Base-by-base conservation (phyloP, 2,329 filamentous ascomycete genomes). In the Colletotrichum salicis region DNA sequence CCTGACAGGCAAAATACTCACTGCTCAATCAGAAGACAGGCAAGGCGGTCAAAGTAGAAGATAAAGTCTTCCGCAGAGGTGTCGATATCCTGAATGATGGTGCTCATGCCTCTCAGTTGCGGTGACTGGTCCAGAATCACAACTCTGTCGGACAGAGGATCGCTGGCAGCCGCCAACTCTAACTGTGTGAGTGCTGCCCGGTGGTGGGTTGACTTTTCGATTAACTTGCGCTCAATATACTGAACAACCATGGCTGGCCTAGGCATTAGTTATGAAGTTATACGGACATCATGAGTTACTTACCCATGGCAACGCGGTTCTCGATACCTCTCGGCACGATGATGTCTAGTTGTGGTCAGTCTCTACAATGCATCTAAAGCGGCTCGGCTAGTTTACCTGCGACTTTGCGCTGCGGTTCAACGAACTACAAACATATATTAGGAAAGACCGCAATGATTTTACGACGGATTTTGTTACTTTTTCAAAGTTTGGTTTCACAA, bases 401-500 rank as follows among this genome's bases (percentile, higher is more conserved):
- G 59, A 96, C 91, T 76, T 95, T 93, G 67, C 95, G 89, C 81
- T 99, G 96, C 41, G 96, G 96, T 74, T 97, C 93, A 68, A 99
- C 96, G 79, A 90, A 98, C 87, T 65, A 4, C 22, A 27, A 22
- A 13, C 24, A 24, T 19, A 13, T 8, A 35, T 66, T 61, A 63
- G 55, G n/a, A 22, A 29, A 55, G 13, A 8, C 11, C 19, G 12
- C 6, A 3, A 33, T 19, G 27, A 37, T 8, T 22, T n/a, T 10
- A 13, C 15, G 35, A 11, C 15, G n/a, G 35, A 59, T 45, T 27
- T 24, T 77, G 67, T 24, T 78, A 87, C 88, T 82, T 93, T 94
- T 81, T 96, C 93, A 77, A 97, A 98, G 78, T 98, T 98, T 3
- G 96, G 96, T 82, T 99, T 99, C 55, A 99, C 96, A 79, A 93